Base-by-base conservation (phyloP, 345 rosid species). In the Leavenworthia alabamica region DNA sequence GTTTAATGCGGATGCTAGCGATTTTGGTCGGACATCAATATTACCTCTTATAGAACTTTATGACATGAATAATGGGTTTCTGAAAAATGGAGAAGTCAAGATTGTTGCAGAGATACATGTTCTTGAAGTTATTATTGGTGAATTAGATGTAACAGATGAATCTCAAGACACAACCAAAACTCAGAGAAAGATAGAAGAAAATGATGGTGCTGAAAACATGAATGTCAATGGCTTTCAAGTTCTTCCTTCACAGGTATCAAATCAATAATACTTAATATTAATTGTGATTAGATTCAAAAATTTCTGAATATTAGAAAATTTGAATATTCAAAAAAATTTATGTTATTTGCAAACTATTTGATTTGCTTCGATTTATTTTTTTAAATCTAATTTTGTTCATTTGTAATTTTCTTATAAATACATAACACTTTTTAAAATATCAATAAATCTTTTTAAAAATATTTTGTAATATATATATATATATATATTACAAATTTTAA, bases 21-120 rank as follows among this genome's bases (percentile, higher is more conserved):
- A 47, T 13, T 22, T 23, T 17, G 65, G 66, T 58, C 46, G n/a
- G 24, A 5, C 0, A 33, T 16, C 31, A 1, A 59, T 59, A 53
- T 4, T 67, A 1, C 35, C 42, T 5, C 35, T 20, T 3, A 31
- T 7, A 5, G 2, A 48, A 16, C 15, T 68, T 7, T 23, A 15
- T 23, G 40, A 20, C 5, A 50, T 32, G 23, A 22, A 50, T 20
- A 8, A 47, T 14, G 66, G 66, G n/a, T 50, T 69, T 70, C 71
- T 84, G 71, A 75, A 69, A 28, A 79, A 83, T 52, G 92, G 85
- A 56, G 69, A 78, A 1, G 74, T 81, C 50, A 54, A 77, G 6
- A 68, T 91, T 64, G 91, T 84, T 73, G 94, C 82, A 40, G 85
- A 82, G 75, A 79, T 91, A 31, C 12, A 16, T 4, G 57, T 58